These are phyloP conservation scores for Byssoonygena ceratinophila DNA, from an alignment of 2,329 filamentous ascomycete species.

Conservation along the genomic window DNA sequence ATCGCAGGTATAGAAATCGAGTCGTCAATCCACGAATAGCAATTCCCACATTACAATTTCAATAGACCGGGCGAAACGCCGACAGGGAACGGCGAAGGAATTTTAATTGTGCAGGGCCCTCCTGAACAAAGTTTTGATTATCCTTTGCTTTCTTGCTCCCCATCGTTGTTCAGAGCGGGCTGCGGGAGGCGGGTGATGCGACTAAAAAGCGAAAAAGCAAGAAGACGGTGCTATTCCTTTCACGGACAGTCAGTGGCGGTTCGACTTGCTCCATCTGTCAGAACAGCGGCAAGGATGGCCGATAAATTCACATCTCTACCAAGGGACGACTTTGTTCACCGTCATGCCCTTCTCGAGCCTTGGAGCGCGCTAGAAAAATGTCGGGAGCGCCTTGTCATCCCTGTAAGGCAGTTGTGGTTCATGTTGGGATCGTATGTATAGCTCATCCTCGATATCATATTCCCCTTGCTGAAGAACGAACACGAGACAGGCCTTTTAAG, in stretches of 20 bases:
- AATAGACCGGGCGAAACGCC: background rate
- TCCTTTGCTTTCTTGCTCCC: background rate
- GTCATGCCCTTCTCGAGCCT: background rate
- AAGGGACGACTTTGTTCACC: background rate
- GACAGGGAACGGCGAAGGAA: background rate
- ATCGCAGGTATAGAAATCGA: too few relatives aligned
- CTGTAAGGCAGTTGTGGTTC: background rate
- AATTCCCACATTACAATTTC: too few relatives aligned
- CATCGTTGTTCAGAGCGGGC: background rate
- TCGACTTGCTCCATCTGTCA: constrained; percentile 7
- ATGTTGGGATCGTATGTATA: background rate
- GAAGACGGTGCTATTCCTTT: background rate
- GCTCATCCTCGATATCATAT: background rate
- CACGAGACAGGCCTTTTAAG: background rate
- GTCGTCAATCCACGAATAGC: too few relatives aligned
- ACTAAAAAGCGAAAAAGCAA: background rate
- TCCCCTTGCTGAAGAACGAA: background rate
- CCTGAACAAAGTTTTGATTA: too few relatives aligned
- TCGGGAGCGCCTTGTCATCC: background rate
- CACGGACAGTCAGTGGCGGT: background rate
- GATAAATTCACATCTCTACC: background rate
- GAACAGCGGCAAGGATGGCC: constrained; percentile 6
- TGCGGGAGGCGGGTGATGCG: constrained; percentile 7
- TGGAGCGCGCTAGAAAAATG: background rate
- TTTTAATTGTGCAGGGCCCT: too few relatives aligned